phyloP scores from a whole-genome alignment of 441 rosid species.

The Breynia disticha region DNA sequence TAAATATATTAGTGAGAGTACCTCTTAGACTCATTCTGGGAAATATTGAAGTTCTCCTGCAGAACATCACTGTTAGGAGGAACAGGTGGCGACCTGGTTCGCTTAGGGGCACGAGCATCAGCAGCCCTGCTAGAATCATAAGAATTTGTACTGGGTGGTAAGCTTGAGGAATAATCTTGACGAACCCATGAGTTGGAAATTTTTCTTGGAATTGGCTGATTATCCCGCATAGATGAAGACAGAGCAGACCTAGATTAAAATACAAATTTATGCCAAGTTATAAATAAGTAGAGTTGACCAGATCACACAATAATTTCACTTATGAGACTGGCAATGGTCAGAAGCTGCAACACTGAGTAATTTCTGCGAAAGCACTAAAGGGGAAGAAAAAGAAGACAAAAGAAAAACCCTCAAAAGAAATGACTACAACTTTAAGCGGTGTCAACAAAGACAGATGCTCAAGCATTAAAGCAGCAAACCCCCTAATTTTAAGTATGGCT shows the following conservation, averaged over 20 bases:
- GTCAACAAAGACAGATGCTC: too few species aligned
- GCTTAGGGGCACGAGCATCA: slow-evolving; percentile 35
- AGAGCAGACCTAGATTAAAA: slow-evolving; percentile 32
- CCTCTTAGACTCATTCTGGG: slow-evolving; percentile 41
- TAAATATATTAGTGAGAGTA: slow-evolving; percentile 20
- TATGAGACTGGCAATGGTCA: too few species aligned
- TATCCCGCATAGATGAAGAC: slow-evolving; percentile 26
- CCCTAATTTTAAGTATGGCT: too few species aligned
- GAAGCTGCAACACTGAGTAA: too few species aligned
- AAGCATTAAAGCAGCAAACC: too few species aligned
- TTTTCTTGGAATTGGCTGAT: slow-evolving; percentile 28
- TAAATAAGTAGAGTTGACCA: too few species aligned
- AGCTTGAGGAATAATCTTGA: slow-evolving; percentile 25
- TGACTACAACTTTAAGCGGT: too few species aligned
- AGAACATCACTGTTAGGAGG: slow-evolving; percentile 23
- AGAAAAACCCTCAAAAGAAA: too few species aligned
- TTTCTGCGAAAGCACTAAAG: too few species aligned
- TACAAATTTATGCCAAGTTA: not conserved
- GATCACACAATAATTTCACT: too few species aligned
- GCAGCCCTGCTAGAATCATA: slow-evolving; percentile 20
- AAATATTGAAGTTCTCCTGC: slow-evolving; percentile 23
- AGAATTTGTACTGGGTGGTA: slow-evolving; percentile 20
- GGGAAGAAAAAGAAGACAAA: too few species aligned
- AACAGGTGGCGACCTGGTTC: slow-evolving; percentile 30
- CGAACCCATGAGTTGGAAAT: slow-evolving; percentile 19